Evolutionary conservation across 352 stramenopile genomes (phyloP).

Genomic region (Phytophthora rubi): DNA sequence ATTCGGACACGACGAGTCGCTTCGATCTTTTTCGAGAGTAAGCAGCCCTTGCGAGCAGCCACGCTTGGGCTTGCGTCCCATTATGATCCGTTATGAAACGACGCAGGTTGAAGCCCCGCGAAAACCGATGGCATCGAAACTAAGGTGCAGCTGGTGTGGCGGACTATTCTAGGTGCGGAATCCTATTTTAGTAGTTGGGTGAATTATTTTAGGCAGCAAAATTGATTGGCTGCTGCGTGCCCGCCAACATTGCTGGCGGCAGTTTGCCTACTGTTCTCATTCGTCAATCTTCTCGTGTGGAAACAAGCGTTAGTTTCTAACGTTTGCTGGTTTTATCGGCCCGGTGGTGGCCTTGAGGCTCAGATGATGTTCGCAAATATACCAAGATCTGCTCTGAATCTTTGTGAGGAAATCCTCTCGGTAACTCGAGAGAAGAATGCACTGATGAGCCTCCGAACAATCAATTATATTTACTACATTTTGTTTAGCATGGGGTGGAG

Average conservation of each 20-base stretch:
- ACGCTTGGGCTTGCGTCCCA: background rate
- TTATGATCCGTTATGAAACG: conserved; percentile 29
- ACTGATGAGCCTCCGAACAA: conserved; percentile 63
- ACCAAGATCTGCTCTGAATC: conserved; percentile 89
- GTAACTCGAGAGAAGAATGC: conserved; percentile 79
- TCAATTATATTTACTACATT: background rate
- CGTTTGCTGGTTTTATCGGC: conserved; percentile 1
- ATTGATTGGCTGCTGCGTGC: conserved; percentile 29
- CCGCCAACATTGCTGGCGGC: background rate
- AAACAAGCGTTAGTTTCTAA: background rate
- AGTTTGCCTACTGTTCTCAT: conserved; percentile 4
- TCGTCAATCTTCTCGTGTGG: conserved; percentile 16
- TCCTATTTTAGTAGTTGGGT: background rate
- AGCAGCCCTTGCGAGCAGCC: conserved; percentile 10
- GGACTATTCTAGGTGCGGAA: background rate
- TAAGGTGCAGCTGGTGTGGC: conserved; percentile 1
- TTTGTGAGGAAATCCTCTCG: conserved; percentile 81
- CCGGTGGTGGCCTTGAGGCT: conserved; percentile 16
- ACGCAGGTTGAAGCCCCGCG: conserved; percentile 8
- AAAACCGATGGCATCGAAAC: background rate
- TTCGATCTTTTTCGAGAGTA: conserved; percentile 54
- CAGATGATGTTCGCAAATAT: conserved; percentile 79
- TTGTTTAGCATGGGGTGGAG: no score
- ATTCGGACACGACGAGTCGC: conserved; percentile 18
- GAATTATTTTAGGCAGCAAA: conserved; percentile 14